Evolutionary conservation across 768 basidiomycete genomes (phyloP), one percentile per base, ranked within the genome.

Genomic region (Serendipita indica): DNA sequence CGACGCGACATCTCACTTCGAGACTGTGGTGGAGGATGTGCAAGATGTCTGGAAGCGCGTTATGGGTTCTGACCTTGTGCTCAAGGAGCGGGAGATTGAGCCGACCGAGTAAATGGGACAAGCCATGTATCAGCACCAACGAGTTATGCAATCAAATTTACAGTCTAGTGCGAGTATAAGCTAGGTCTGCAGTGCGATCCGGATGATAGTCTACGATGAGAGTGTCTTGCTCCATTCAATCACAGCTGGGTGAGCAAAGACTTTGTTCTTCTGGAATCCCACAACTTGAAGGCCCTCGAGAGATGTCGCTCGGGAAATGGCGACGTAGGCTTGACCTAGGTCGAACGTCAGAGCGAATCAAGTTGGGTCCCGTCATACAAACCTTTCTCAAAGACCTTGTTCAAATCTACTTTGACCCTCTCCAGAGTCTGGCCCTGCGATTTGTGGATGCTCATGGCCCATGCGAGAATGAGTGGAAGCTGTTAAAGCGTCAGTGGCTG

Each of bases 391-490:
- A 99, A 99, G 3, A 98, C 86, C 67, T 82, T 85, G 30, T 82
- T 82, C 33, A 99, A 75, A 66, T 98, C 93, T 41, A 98, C 93
- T 67, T 87, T 94, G 64, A 98, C 93, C 45, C 90, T 81, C 25
- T 92, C 86, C 7, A 99, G 75, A 0, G 96, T 98, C 69, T 98
- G 96, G 7, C 96, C 96, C 69, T 99, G 96, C 10, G 87, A 88
- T 68, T 99, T 99, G 70, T 99, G 96, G 62, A 98, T 98, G 46
- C 86, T 89, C 89, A 97, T 94, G 0, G 94, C 93, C 94, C 93
- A 98, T 0, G 93, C 79, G 35, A 94, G 75, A 60, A 96, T 92
- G 25, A 97, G 68, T 0, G 89, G 90, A 1, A 94, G 69, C 89
- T 93, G 63, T 7, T 6, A 56, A 27, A 10, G 33, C 16, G 41